These are phyloP conservation scores for Zea luxurians DNA, from an alignment of 176 grass and related monocot genomes.

Conservation along the genomic window DNA sequence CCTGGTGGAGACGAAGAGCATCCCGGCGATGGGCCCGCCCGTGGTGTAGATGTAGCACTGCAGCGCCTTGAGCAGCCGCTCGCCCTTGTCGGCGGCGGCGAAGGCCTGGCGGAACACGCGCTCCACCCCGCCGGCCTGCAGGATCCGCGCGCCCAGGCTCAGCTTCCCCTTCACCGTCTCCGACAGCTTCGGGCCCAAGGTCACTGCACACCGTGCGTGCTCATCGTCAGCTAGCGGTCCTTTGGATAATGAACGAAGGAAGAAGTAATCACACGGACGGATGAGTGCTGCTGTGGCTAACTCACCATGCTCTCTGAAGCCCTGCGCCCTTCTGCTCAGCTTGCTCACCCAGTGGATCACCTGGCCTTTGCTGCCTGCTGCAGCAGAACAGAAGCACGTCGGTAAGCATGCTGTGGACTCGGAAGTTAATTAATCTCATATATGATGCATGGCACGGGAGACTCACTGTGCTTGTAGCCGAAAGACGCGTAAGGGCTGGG, in stretches of 20 bases:
- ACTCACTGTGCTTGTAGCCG: conserved; percentile 57
- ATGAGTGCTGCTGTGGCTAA: no score
- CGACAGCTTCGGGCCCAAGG: conserved; percentile 57
- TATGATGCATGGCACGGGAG: neutral
- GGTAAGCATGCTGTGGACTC: neutral
- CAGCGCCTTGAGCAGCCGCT: conserved; percentile 68
- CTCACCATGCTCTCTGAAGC: conserved; percentile 49
- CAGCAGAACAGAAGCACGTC: neutral
- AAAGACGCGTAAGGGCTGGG: conserved; percentile 47
- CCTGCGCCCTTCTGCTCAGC: conserved; percentile 47
- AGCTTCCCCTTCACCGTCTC: conserved; percentile 82
- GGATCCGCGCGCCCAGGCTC: conserved; percentile 64
- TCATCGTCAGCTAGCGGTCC: no score
- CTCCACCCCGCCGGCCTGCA: conserved; percentile 68
- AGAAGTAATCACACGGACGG: neutral
- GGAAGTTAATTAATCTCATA: no score
- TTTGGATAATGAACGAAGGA: no score
- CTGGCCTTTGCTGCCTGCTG: conserved; percentile 59
- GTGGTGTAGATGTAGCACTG: conserved; percentile 88
- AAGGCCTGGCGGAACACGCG: conserved; percentile 76
- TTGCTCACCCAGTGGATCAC: conserved; percentile 64
- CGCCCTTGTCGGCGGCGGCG: conserved; percentile 55
- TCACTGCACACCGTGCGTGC: conserved; percentile 33
- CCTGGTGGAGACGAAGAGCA: conserved; percentile 75
- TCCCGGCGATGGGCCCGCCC: conserved; percentile 70